phyloP scores from a whole-genome alignment of 441 rosid genomes.

The Syzygium malaccense region DNA sequence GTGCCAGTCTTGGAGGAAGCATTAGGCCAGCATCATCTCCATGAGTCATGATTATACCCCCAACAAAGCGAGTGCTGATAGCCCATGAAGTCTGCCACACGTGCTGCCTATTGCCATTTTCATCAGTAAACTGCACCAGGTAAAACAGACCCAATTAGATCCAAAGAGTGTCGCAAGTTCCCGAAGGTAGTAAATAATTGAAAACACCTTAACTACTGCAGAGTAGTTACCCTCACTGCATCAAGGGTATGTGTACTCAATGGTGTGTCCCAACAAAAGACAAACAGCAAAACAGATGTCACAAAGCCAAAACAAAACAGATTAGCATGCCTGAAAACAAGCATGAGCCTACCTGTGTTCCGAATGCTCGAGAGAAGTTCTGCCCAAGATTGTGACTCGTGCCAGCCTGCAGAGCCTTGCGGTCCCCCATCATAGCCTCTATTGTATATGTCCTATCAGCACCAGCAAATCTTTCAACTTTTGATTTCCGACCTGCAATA shows the following conservation, averaged over 20 bases:
- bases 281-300: not conserved
- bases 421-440: constrained; percentile 99
- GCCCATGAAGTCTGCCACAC: constrained; percentile 99
- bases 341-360: constrained; percentile 43
- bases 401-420: constrained; percentile 87
- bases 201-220: not conserved
- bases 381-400: constrained; percentile 92
- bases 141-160: not conserved
- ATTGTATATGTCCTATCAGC: constrained; percentile 81
- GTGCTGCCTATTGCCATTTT: constrained; percentile 82
- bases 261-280: not conserved
- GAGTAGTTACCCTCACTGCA: not conserved
- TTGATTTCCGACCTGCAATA: constrained; percentile 79
- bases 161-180: not conserved
- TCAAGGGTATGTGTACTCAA: not conserved
- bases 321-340: not conserved
- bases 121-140: constrained; percentile 65
- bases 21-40: constrained; percentile 93
- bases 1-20: constrained; percentile 90
- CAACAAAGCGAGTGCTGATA: constrained; percentile 85
- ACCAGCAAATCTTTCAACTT: constrained; percentile 83
- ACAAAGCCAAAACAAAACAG: not conserved
- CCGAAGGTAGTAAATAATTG: not conserved
- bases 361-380: constrained; percentile 83
- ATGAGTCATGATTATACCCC: constrained; percentile 96